These are phyloP conservation scores for Hymenoscyphus infarciens DNA, from an alignment of 2,329 filamentous ascomycete species.

Conservation along the genomic window DNA sequence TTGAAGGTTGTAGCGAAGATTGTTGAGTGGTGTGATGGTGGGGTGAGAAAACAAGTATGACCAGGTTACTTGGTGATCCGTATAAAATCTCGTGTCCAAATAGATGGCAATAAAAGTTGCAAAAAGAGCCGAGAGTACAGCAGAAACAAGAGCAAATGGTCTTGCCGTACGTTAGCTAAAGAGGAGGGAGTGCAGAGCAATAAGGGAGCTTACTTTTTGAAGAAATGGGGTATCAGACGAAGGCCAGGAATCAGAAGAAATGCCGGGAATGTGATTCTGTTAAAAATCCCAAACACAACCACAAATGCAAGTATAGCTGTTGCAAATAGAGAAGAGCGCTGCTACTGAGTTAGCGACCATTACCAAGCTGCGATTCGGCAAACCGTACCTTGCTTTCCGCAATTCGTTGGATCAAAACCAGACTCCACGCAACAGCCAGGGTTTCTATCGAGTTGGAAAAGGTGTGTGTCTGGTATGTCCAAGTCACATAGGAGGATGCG, in stretches of 20 bases:
- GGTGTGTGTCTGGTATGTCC: slow-evolving; percentile 97
- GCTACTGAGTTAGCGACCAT: slow-evolving; percentile 27
- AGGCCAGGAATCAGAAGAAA: slow-evolving; percentile 83
- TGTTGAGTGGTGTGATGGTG: slow-evolving; percentile 74
- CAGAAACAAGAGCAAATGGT: slow-evolving; percentile 57
- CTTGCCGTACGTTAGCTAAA: slow-evolving; percentile 36
- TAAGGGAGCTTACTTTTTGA: slow-evolving; percentile 61
- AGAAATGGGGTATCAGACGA: slow-evolving; percentile 80
- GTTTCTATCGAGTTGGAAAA: slow-evolving; percentile 98
- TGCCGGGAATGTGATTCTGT: slow-evolving; percentile 94
- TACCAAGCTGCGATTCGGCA: not conserved
- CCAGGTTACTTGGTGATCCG: slow-evolving; percentile 59
- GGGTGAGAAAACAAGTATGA: slow-evolving; percentile 60
- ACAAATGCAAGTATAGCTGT: slow-evolving; percentile 78
- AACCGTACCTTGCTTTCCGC: slow-evolving; percentile 67
- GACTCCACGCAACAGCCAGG: slow-evolving; percentile 83
- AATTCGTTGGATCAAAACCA: slow-evolving; percentile 88
- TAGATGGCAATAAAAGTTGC: slow-evolving; percentile 71
- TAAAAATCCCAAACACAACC: slow-evolving; percentile 83
- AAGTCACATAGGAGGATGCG: slow-evolving; percentile 95
- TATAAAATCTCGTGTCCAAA: slow-evolving; percentile 84
- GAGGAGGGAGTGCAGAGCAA: not conserved
- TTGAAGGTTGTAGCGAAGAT: slow-evolving; percentile 70
- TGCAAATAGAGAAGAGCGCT: slow-evolving; percentile 71
- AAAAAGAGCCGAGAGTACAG: slow-evolving; percentile 61